A percentile compares a stretch with the other conserved stretches of the same genome.
phyloP scores from a whole-genome alignment of 2,329 filamentous ascomycete genomes.

The Chalaropsis thielavioides region DNA sequence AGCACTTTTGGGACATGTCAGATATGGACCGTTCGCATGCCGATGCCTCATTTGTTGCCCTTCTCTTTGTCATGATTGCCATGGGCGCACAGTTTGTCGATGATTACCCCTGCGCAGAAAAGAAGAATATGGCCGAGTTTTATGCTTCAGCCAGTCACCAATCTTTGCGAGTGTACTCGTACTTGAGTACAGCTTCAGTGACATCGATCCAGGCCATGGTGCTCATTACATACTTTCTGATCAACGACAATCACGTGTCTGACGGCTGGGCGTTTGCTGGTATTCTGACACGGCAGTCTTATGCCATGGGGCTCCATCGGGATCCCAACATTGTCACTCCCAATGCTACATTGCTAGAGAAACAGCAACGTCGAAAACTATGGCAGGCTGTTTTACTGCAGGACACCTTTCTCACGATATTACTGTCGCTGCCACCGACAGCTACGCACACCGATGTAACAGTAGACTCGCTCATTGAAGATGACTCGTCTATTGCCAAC shows the following conservation, averaged over 20 bases:
- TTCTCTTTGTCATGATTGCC: conserved; percentile 65
- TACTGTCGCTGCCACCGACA: conserved; percentile 61
- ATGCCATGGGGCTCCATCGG: conserved; percentile 67
- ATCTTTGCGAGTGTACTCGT: conserved; percentile 59
- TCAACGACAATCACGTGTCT: conserved; percentile 73
- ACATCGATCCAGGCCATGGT: conserved; percentile 68
- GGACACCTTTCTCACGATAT: conserved; percentile 66
- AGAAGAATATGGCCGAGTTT: conserved; percentile 65
- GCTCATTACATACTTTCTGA: conserved; percentile 64
- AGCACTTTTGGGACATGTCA: conserved; percentile 57
- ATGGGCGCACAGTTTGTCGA: conserved; percentile 66
- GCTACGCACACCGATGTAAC: conserved; percentile 68
- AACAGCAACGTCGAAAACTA: conserved; percentile 63
- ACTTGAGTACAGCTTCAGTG: conserved; percentile 59
- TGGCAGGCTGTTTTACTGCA: conserved; percentile 73
- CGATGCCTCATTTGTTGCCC: conserved; percentile 55
- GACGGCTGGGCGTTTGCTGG: conserved; percentile 75
- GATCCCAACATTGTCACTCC: conserved; percentile 63
- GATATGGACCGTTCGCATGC: conserved; percentile 41
- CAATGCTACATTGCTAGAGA: conserved; percentile 52
- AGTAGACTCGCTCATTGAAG: conserved; percentile 57
- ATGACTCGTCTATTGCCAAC: conserved; percentile 41
- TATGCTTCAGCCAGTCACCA: conserved; percentile 70
- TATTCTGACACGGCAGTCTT: conserved; percentile 61
- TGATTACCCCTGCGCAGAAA: conserved; percentile 41